Evolutionary conservation across 2,329 filamentous ascomycete genomes (phyloP), one percentile per base, ranked within the genome.

Genomic region (Fusarium graminum): DNA sequence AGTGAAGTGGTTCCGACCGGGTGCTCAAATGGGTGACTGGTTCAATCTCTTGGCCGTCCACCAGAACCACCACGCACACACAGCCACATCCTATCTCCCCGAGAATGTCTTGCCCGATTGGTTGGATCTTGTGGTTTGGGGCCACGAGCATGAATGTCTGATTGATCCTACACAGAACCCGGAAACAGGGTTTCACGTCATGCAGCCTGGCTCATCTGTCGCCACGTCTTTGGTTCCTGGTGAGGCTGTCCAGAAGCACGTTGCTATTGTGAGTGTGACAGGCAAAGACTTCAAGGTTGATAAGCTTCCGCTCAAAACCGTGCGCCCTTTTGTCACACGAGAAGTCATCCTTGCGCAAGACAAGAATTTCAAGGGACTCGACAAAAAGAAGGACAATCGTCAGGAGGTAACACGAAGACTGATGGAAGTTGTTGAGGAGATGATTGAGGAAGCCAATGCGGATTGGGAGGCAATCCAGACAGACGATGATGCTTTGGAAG

Each of bases 11-110:
- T 97, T 92, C 74, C 89, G 91, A 22, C 94, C 94, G 0, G 87
- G 86, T 17, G 86, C 90, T 16, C 92, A 97, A 69, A 90, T 90
- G 74, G 72, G 87, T 17, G 93, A 98, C 70, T 99, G 94, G 92
- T 99, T 98, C 83, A 98, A 98, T 74, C 78, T 99, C 59, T 90
- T 99, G 80, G 90, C 92, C 36, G 92, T 99, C 4, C 95, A 99
- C 75, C 95, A 99, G 74, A 99, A 99, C 71, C 95, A 98, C 74
- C 89, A 95, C 72, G 92, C 94, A 0, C 91, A 97, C 74, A 97
- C 92, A 0, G 88, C 94, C 17, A 98, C 94, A 0, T 90, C 92
- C n/a, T 98, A 97, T 74, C 85, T 99, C 0, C 94, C 96, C 0
- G 96, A 99, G 74, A 93, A 91, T 71, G 95, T 97, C 72, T 82